phyloP scores from a whole-genome alignment of 805 yeast genomes.

The Dipodascus geniculatus region DNA sequence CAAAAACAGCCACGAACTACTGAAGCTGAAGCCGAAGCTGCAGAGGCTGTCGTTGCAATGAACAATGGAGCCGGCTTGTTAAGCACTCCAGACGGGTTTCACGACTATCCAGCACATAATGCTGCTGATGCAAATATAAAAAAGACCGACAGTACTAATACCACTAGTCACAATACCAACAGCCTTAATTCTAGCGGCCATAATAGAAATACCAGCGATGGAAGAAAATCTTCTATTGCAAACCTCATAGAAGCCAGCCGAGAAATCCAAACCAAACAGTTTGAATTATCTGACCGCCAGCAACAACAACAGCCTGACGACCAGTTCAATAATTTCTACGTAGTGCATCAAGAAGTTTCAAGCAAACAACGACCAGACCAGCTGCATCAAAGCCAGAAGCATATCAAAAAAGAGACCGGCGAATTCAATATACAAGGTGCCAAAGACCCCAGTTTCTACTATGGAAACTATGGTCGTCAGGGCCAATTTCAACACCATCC shows the following conservation, averaged over 20 bases:
- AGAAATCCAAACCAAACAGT: not conserved
- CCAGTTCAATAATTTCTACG: not conserved
- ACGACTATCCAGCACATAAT: too few relatives aligned
- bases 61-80: not conserved
- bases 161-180: too few relatives aligned
- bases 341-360: not conserved
- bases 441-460: not conserved
- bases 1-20: not conserved
- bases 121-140: not conserved
- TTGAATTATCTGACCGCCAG: not conserved
- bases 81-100: not conserved
- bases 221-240: not conserved
- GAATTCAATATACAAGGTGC: not conserved
- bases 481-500: not conserved
- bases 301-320: not conserved
- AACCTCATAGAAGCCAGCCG: not conserved
- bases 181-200: too few relatives aligned
- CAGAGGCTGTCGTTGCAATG: slow-evolving; percentile 1
- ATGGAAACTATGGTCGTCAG: not conserved
- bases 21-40: slow-evolving; percentile 2
- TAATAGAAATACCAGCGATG: not conserved
- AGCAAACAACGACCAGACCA: not conserved
- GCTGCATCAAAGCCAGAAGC: too few relatives aligned
- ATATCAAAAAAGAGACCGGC: not conserved
- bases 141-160: too few relatives aligned